These are phyloP conservation scores for Sclerotiophoma versabilis DNA, from an alignment of 2,329 filamentous ascomycete genomes.

Conservation along the genomic window DNA sequence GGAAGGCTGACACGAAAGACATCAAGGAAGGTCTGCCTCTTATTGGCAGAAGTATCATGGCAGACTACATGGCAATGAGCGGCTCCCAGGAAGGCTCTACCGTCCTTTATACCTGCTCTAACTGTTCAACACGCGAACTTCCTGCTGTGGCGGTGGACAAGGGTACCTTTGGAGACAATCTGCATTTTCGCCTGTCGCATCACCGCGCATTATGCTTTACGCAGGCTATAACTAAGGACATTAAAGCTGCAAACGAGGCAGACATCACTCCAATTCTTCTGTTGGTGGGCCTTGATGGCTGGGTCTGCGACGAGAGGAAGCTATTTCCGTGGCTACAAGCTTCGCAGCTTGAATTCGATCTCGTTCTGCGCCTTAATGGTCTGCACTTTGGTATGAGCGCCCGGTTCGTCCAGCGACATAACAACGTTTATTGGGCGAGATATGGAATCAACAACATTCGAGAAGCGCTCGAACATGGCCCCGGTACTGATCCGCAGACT, in stretches of 20 bases:
- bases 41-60: background rate
- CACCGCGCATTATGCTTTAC: no score
- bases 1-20: background rate
- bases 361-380: background rate
- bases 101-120: background rate
- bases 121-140: background rate
- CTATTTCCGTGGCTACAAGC: background rate
- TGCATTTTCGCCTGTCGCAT: background rate
- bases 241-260: no score
- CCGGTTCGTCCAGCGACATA: background rate
- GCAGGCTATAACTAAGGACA: no score
- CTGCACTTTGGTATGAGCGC: background rate
- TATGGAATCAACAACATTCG: background rate
- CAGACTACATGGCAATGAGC: background rate
- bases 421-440: background rate
- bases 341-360: background rate
- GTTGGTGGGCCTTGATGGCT: background rate
- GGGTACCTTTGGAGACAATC: no score
- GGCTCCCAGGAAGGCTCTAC: background rate
- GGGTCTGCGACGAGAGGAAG: background rate
- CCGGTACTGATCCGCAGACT: background rate
- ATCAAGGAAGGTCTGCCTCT: background rate
- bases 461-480: background rate
- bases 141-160: background rate
- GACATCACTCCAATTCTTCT: no score